Conservation (phyloP, 345 rosid genomes). For the Eucalyptus sp. region DNA sequence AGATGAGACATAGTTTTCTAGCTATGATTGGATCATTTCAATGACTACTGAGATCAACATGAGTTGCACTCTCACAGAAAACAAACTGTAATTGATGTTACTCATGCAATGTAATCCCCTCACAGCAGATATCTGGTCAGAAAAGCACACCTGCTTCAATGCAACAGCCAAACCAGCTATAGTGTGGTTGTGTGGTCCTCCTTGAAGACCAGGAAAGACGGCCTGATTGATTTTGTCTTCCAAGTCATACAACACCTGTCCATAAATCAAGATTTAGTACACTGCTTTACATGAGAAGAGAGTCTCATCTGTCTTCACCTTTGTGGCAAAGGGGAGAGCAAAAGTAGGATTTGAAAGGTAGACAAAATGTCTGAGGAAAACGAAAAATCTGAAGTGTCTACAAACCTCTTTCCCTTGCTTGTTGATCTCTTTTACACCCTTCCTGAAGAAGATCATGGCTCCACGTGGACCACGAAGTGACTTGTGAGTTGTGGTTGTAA, state of each 20-base stretch:
- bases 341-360: neutral
- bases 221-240: constrained; percentile 98
- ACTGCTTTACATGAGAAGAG: neutral
- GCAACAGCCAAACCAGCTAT: constrained; percentile 96
- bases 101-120: neutral
- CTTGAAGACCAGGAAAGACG: constrained; percentile 99
- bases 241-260: constrained; percentile 75
- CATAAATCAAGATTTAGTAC: neutral
- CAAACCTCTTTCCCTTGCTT: constrained; percentile 92
- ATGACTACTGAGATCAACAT: neutral
- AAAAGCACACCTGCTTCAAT: constrained; percentile 17
- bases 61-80: neutral
- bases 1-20: neutral
- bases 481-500: constrained; percentile 97
- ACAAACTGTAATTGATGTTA: neutral
- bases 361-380: neutral
- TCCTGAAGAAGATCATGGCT: constrained; percentile 98
- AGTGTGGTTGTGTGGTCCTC: constrained; percentile 99
- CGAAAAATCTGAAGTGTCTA: neutral
- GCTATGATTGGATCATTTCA: neutral
- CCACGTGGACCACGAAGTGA: constrained; percentile 99
- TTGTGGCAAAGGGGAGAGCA: neutral
- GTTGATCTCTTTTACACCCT: constrained; percentile 84
- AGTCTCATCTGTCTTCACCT: neutral
- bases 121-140: neutral